Evolutionary conservation across 2,329 filamentous ascomycete genomes (phyloP).

Genomic region (Aureobasidium namibiae): DNA sequence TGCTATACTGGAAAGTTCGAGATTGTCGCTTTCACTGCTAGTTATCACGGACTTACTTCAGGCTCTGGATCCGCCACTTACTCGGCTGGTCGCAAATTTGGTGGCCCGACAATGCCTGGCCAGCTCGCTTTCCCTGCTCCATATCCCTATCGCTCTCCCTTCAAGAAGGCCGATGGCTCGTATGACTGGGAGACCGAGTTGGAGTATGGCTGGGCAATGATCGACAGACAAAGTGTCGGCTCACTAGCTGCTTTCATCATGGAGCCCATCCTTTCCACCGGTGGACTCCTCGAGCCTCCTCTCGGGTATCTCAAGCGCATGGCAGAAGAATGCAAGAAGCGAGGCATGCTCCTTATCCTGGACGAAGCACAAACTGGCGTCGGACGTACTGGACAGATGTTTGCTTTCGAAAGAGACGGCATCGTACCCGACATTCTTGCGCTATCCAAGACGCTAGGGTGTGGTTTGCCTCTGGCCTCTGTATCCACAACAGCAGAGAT

Average conservation of each 20-base stretch:
- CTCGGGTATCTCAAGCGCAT: conserved; percentile 50
- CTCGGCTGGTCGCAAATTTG: conserved; percentile 42
- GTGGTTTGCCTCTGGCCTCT: conserved; percentile 23
- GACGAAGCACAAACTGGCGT: conserved; percentile 55
- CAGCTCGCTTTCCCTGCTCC: conserved; percentile 51
- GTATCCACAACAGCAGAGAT: conserved; percentile 22
- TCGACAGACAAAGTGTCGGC: conserved; percentile 52
- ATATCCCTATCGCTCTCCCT: conserved; percentile 54
- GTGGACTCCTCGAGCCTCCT: conserved; percentile 53
- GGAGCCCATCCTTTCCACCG: conserved; percentile 52
- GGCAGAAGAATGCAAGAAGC: conserved; percentile 45
- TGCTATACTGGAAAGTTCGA: conserved; percentile 57
- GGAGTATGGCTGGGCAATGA: conserved; percentile 52
- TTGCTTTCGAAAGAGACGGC: conserved; percentile 41
- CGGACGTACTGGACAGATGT: conserved; percentile 49
- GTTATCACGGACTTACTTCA: conserved; percentile 55
- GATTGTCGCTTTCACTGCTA: conserved; percentile 51
- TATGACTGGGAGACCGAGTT: conserved; percentile 61
- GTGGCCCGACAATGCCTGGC: conserved; percentile 45
- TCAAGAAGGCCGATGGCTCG: conserved; percentile 49
- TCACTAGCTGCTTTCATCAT: conserved; percentile 57
- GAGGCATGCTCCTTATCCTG: conserved; percentile 50
- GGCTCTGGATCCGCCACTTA: conserved; percentile 47
- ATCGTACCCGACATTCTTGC: conserved; percentile 40
- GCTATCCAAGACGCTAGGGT: conserved; percentile 24